Evolutionary conservation across 345 rosid species (phyloP).

Genomic region (Gossypium australe): DNA sequence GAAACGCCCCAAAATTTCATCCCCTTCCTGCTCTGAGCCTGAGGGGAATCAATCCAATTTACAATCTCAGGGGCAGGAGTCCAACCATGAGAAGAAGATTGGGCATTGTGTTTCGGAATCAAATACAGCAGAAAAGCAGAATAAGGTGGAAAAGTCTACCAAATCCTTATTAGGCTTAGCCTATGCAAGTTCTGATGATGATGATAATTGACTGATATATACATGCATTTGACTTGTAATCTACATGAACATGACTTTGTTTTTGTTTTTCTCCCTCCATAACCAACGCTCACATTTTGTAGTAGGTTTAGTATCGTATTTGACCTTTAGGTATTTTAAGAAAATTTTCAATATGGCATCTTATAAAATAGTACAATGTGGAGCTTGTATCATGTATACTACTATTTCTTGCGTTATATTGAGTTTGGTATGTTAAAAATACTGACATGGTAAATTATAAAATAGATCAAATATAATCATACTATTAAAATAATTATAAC

Average conservation of each 20-base stretch:
- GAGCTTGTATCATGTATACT: background rate
- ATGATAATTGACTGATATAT: conserved; percentile 21
- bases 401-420: background rate
- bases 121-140: conserved; percentile 24
- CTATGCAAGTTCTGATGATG: conserved; percentile 87
- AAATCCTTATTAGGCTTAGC: conserved; percentile 74
- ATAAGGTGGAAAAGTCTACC: conserved; percentile 35
- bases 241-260: background rate
- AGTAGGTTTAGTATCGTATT: background rate
- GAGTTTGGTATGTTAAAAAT: background rate
- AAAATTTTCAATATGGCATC: background rate
- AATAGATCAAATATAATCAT: too few relatives aligned
- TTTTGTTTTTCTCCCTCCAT: background rate
- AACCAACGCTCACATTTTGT: background rate
- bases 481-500: too few relatives aligned
- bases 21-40: conserved; percentile 10
- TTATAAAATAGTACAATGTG: background rate
- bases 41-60: conserved; percentile 23
- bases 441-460: background rate
- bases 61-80: conserved; percentile 17
- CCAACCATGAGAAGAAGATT: conserved; percentile 26
- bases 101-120: conserved; percentile 17
- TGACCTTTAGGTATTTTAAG: background rate
- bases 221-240: background rate
- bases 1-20: conserved; percentile 47